These are phyloP conservation scores for Clavispora vitiphila DNA, from an alignment of 805 yeast species.

Conservation along the genomic window DNA sequence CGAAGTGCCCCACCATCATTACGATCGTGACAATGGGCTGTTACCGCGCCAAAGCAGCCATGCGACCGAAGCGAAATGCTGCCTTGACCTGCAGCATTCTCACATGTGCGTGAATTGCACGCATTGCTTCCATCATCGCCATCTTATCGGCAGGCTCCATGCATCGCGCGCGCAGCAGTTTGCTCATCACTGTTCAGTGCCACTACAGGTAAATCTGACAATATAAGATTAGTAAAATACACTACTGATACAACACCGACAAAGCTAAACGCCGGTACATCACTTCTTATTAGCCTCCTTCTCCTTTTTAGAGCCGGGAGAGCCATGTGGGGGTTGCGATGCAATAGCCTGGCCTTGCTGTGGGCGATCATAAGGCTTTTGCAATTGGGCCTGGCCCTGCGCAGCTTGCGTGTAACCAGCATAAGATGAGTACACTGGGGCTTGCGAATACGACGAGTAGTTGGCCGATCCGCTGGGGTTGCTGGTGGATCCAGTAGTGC, in stretches of 20 bases:
- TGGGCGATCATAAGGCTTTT: constrained; percentile 12
- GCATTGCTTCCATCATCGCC: neutral
- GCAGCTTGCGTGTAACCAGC: constrained; percentile 11
- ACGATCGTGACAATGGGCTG: neutral
- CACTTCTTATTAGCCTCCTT: constrained; percentile 14
- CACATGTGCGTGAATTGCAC: constrained; percentile 1
- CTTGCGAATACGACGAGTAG: constrained; percentile 16
- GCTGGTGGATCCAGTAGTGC: constrained; percentile 5
- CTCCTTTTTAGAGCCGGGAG: constrained; percentile 13
- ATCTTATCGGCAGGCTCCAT: neutral
- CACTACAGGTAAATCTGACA: neutral
- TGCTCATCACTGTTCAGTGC: too few species aligned
- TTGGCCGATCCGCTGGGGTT: constrained; percentile 3
- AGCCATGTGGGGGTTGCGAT: constrained; percentile 10
- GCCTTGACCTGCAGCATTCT: neutral
- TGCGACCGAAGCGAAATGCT: neutral
- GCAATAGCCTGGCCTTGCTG: constrained; percentile 9
- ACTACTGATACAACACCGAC: constrained; percentile 1
- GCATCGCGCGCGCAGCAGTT: neutral
- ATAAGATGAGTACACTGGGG: constrained; percentile 13
- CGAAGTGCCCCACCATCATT: too few species aligned
- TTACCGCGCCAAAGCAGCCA: neutral
- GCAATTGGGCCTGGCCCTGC: constrained; percentile 8
- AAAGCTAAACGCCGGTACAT: neutral
- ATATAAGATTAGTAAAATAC: neutral